Conservation (phyloP, 306 rosid genomes). For the Malus sieversii region DNA sequence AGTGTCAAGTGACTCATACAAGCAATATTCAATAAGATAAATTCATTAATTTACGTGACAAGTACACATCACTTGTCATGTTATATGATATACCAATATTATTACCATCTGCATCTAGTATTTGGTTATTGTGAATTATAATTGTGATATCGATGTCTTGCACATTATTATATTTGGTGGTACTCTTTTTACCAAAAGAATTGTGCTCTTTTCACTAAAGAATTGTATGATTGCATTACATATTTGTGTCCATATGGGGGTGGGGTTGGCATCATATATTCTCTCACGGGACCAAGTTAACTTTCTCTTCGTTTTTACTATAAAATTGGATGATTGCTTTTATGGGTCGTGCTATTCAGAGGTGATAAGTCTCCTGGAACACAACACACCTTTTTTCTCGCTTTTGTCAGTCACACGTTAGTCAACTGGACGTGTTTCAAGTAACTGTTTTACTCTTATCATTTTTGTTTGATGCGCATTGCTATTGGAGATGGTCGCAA, state of each 20-base stretch:
- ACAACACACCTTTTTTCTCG: neutral
- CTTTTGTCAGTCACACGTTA: neutral
- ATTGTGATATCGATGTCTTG: neutral
- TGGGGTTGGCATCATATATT: neutral
- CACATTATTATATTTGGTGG: neutral
- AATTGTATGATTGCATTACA: neutral
- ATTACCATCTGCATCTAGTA: too few species aligned
- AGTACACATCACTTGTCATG: too few species aligned
- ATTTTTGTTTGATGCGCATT: too few species aligned
- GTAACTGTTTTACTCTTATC: too few species aligned
- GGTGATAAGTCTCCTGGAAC: neutral
- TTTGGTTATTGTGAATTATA: neutral
- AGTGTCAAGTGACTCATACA: too few species aligned
- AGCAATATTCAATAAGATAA: too few species aligned
- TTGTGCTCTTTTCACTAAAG: neutral
- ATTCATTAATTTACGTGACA: too few species aligned
- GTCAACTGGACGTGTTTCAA: neutral
- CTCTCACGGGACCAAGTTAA: neutral
- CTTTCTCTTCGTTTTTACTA: conserved; percentile 1
- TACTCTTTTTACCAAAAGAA: neutral
- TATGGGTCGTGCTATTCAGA: conserved; percentile 10
- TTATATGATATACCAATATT: too few species aligned
- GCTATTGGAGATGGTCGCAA: too few species aligned
- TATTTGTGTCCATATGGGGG: neutral
- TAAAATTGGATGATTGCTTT: neutral